Evolutionary conservation across 1,139 yeast genomes (phyloP).

Genomic region (Diutina mesorugosa): DNA sequence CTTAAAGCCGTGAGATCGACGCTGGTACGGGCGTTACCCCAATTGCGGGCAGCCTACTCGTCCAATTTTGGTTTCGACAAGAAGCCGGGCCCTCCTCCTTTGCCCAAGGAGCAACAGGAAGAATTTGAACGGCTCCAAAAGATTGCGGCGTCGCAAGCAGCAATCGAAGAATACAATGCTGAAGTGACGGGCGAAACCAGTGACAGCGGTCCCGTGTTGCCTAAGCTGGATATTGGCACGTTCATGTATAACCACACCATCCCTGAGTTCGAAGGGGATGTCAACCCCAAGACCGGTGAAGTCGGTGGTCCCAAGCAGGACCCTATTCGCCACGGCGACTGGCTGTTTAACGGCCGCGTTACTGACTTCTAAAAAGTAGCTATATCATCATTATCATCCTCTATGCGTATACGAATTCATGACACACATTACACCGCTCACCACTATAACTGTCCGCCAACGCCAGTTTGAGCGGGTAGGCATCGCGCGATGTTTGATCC

Average conservation of each 20-base stretch:
- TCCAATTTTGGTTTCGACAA: conserved; percentile 15
- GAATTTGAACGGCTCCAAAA: conserved; percentile 82
- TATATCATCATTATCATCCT: background rate
- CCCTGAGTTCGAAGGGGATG: conserved; percentile 94
- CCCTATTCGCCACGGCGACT: conserved; percentile 86
- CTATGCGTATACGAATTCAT: background rate
- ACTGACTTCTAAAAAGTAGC: conserved; percentile 56
- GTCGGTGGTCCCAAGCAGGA: conserved; percentile 98
- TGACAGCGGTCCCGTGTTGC: conserved; percentile 15
- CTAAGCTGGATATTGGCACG: conserved; percentile 50
- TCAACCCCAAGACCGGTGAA: conserved; percentile 89
- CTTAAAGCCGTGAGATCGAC: background rate
- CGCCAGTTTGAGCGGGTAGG: background rate
- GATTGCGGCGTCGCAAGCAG: conserved; percentile 69
- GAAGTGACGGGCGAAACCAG: conserved; percentile 5
- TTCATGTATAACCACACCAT: conserved; percentile 65
- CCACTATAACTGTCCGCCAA: background rate
- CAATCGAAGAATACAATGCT: conserved; percentile 63
- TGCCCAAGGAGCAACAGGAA: conserved; percentile 79
- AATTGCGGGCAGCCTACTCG: background rate
- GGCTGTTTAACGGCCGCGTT: conserved; percentile 91
- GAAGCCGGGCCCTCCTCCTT: conserved; percentile 69
- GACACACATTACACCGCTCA: background rate
- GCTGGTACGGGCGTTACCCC: background rate
- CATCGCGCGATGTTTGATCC: conserved; percentile 21